Base-by-base conservation (phyloP, 345 rosid genomes). In the Heritiera littoralis region DNA sequence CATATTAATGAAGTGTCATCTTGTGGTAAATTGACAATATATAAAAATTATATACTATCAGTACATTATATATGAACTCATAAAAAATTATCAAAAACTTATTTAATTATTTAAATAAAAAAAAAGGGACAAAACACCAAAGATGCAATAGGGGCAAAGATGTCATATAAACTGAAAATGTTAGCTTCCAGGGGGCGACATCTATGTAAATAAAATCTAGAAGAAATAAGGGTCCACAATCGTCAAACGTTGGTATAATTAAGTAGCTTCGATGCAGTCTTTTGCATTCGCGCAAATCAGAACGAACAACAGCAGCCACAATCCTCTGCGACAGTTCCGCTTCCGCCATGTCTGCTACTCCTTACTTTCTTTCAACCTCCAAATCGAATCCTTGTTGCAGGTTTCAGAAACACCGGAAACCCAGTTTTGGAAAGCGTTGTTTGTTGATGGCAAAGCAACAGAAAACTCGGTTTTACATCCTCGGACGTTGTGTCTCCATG, bases 401-500 rank as follows among this genome's bases (percentile, higher is more conserved):
- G 7, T 63, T 49, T 52, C 54, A 83, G 80, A 78, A 77, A 65
- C 43, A 83, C 66, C 67, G 78, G 74, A 89, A 83, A 76, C 75
- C 81, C 9, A 79, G 90, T 43, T 59, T 93, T 43, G 20, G 86
- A 48, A 86, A 85, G 32, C 87, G 87, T 66, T 90, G 93, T 28
- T 75, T 86, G 80, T 40, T 18, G n/a, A 81, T 92, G 90, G 91
- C 84, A 3, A 95, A 92, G 79, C 98, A 95, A 56, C 98, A 90
- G 66, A 92, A 90, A 82, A 90, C 94, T 64, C 90, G 97, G 3
- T 85, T 92, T 74, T 95, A 92, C 77, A 93, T 93, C 75, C 85
- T 95, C 1, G 88, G 90, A 13, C 95, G 98, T 10, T 95, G 97
- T 85, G 77, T 91, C 85, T 86, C 88, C 71, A 93, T 95, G 98